Percentiles rank a stretch among this genome's conserved stretches.
These are phyloP conservation scores for Sporopachydermia quercuum DNA, from an alignment of 805 yeast genomes.

Conservation along the genomic window DNA sequence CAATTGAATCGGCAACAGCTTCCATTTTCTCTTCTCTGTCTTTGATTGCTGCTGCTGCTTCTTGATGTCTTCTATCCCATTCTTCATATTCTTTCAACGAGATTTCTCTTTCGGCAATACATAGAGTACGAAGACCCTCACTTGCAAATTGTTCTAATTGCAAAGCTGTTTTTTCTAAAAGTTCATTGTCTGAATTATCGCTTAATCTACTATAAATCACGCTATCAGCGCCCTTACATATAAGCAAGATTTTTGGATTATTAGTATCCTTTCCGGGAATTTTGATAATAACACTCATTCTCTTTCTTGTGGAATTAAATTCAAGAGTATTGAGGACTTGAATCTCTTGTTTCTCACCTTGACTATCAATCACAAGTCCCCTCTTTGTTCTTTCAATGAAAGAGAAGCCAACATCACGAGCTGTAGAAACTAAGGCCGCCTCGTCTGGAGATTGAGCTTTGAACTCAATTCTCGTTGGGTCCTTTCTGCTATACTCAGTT, in stretches of 20 bases:
- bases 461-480: slow-evolving; percentile 38
- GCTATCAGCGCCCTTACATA: slow-evolving; percentile 81
- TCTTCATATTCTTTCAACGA: slow-evolving; percentile 43
- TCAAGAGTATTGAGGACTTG: slow-evolving; percentile 59
- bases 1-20: slow-evolving; percentile 59
- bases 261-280: slow-evolving; percentile 30
- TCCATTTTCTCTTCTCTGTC: slow-evolving; percentile 62
- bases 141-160: slow-evolving; percentile 70
- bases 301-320: slow-evolving; percentile 72
- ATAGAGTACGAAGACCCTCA: slow-evolving; percentile 71
- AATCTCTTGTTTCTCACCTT: slow-evolving; percentile 53
- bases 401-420: slow-evolving; percentile 61
- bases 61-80: slow-evolving; percentile 50
- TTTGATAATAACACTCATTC: slow-evolving; percentile 74
- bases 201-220: slow-evolving; percentile 55
- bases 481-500: slow-evolving; percentile 47
- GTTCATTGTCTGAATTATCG: slow-evolving; percentile 27
- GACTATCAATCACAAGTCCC: slow-evolving; percentile 52
- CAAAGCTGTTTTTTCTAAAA: slow-evolving; percentile 49
- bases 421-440: slow-evolving; percentile 73
- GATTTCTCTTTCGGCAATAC: slow-evolving; percentile 60
- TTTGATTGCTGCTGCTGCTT: slow-evolving; percentile 49
- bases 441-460: slow-evolving; percentile 83
- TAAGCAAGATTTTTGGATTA: slow-evolving; percentile 42
- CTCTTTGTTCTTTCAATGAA: slow-evolving; percentile 52